These are phyloP conservation scores for Pilasporangium apinafurcum DNA, from an alignment of 352 stramenopile genomes.

Conservation along the genomic window DNA sequence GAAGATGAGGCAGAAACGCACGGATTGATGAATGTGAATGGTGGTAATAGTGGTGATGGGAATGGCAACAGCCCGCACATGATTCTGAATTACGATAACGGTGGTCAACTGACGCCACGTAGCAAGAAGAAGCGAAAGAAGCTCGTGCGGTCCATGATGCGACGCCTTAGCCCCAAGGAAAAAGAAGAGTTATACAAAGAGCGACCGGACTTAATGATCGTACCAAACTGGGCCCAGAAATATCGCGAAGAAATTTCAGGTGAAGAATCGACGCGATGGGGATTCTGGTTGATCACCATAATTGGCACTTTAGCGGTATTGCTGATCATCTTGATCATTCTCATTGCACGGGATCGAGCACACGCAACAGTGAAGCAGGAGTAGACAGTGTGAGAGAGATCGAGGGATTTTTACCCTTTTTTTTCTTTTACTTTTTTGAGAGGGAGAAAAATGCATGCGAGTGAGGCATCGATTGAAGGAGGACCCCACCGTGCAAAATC, in stretches of 20 bases:
- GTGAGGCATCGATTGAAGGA: neutral
- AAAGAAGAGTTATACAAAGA: conserved; percentile 82
- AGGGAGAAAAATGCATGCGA: neutral
- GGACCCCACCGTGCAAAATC: no score
- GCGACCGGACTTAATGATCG: conserved; percentile 81
- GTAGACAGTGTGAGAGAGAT: no score
- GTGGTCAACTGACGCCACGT: conserved; percentile 45
- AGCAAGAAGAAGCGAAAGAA: conserved; percentile 84
- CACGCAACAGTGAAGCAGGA: conserved; percentile 10
- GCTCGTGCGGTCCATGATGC: conserved; percentile 67
- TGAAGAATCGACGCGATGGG: conserved; percentile 62
- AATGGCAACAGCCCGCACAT: conserved; percentile 28
- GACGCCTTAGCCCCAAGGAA: conserved; percentile 66
- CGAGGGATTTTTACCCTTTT: no score
- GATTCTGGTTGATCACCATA: conserved; percentile 70
- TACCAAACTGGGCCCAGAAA: conserved; percentile 86
- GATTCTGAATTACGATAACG: conserved; percentile 55
- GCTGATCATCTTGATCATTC: conserved; percentile 72
- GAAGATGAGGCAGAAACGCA: conserved; percentile 30
- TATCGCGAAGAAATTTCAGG: conserved; percentile 80
- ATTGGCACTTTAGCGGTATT: conserved; percentile 64
- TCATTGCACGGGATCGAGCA: conserved; percentile 55
- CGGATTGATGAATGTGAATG: conserved; percentile 41
- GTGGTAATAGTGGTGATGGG: neutral
- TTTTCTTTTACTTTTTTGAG: neutral